Base-by-base conservation (phyloP, 2,329 filamentous ascomycete genomes). In the Ophiostoma pallidulum region DNA sequence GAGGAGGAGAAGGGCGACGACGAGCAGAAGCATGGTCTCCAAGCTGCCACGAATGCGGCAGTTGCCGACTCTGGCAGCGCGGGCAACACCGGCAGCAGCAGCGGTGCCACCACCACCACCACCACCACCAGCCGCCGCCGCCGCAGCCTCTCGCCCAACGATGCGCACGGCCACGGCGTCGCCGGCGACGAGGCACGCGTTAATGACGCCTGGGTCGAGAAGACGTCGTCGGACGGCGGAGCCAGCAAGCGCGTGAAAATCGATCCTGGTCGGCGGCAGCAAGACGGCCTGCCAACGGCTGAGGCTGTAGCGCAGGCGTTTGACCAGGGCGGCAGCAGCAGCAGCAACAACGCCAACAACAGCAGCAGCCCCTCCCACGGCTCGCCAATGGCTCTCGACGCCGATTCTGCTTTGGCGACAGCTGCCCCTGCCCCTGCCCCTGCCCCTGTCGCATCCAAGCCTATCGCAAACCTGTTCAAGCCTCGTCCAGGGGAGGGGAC, bases 201-300 rank as follows among this genome's bases (percentile, higher is more conserved):
- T 47, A 65, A 60, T 39, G 67, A 70, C 47, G 65, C 61, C 4
- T 69, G 66, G 67, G 54, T 68, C 31, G 61, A 69, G 55, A 66
- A 62, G 37, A 60, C 61, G 5, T 41, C 62, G 16, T 62, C 67
- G 41, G 64, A 61, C 33, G 63, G 61, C 53, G 62, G 60, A n/a
- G n/a, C n/a, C 53, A 62, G 61, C 48, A 71, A 71, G 60, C 64
- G 69, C 26, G 58, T 68, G 53, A 70, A 66, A 56, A 53, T 69
- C 49, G 53, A 36, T 22, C 10, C n/a, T 8, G 29, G 33, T 16
- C 7, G 3, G 12, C 39, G 24, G n/a, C 12, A 20, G 12, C 42
- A n/a, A 3, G 37, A 28, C 14, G 19, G 9, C 4, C 22, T 26
- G 13, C 38, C 31, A 2, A 24, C 26, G 8, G 16, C 22, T 16